Evolutionary conservation across 257 asterid genomes (phyloP).

Genomic region (Mitragyna speciosa): DNA sequence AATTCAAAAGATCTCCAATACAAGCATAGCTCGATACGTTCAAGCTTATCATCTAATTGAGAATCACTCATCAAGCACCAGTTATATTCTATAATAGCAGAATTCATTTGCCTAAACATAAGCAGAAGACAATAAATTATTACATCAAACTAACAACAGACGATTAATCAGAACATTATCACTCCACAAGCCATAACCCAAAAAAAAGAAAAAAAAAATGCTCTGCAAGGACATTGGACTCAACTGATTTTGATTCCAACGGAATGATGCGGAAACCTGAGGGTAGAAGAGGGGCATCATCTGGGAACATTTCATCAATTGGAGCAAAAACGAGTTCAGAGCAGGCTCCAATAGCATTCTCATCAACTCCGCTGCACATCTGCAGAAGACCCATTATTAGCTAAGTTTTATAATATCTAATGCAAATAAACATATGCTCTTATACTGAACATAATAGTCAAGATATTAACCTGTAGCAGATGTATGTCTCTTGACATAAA

Average conservation of each 20-base stretch:
- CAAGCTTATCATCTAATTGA: not conserved
- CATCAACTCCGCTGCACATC: conserved; percentile 96
- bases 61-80: not conserved
- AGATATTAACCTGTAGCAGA: conserved; percentile 67
- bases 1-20: not conserved
- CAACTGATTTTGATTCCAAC: conserved; percentile 82
- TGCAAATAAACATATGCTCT: not conserved
- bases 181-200: not conserved
- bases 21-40: not conserved
- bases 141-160: not conserved
- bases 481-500: conserved; percentile 83
- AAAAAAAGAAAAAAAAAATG: not conserved
- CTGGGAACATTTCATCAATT: conserved; percentile 94
- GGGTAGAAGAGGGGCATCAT: conserved; percentile 82
- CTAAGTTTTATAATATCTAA: not conserved
- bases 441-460: not conserved
- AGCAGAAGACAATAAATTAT: not conserved
- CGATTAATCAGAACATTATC: not conserved
- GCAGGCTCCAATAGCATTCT: conserved; percentile 83
- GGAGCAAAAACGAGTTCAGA: conserved; percentile 97
- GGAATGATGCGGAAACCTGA: conserved; percentile 97
- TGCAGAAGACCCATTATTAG: conserved; percentile 35
- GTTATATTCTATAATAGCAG: not conserved
- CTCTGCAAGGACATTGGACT: conserved; percentile 12
- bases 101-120: not conserved